These are phyloP conservation scores for Colletotrichum salicis DNA, from an alignment of 2,329 filamentous ascomycete species.

Conservation along the genomic window DNA sequence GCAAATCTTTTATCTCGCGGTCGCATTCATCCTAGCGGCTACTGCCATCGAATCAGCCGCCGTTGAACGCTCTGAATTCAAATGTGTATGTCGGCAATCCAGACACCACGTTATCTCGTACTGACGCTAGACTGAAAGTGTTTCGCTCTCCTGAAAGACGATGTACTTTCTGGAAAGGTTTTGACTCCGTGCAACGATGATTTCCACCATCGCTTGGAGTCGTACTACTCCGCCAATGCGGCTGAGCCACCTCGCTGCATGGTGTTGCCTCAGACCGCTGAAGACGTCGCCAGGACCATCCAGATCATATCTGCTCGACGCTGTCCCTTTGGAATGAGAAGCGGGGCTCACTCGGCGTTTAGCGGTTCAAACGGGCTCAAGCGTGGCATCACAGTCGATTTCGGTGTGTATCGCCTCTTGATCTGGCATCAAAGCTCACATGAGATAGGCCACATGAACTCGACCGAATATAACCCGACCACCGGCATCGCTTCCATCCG, in stretches of 20 bases:
- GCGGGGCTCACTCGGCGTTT: slow-evolving; percentile 27
- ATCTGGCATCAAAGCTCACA: background rate
- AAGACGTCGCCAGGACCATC: slow-evolving; percentile 37
- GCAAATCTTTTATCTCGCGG: background rate
- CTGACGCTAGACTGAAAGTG: background rate
- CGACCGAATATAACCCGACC: slow-evolving; percentile 42
- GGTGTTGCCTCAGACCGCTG: slow-evolving; percentile 14
- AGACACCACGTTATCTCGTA: background rate
- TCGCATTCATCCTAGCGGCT: background rate
- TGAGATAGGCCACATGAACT: slow-evolving; percentile 41
- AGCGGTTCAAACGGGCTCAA: slow-evolving; percentile 22
- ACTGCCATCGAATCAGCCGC: background rate
- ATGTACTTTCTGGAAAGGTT: background rate
- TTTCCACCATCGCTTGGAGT: slow-evolving; percentile 6
- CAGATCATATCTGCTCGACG: slow-evolving; percentile 34
- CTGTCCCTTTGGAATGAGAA: slow-evolving; percentile 23
- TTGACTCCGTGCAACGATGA: background rate
- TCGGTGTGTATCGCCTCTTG: background rate
- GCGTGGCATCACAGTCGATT: slow-evolving; percentile 28
- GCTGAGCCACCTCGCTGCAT: slow-evolving; percentile 28
- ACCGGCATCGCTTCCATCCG: slow-evolving; percentile 45
- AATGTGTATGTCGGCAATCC: background rate
- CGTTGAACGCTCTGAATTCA: background rate
- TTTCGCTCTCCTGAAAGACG: background rate
- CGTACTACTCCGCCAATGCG: slow-evolving; percentile 32